A percentile compares a stretch with the other conserved stretches of the same genome.
These are phyloP conservation scores for Gossypium laxum DNA, from an alignment of 441 rosid genomes.

Conservation along the genomic window DNA sequence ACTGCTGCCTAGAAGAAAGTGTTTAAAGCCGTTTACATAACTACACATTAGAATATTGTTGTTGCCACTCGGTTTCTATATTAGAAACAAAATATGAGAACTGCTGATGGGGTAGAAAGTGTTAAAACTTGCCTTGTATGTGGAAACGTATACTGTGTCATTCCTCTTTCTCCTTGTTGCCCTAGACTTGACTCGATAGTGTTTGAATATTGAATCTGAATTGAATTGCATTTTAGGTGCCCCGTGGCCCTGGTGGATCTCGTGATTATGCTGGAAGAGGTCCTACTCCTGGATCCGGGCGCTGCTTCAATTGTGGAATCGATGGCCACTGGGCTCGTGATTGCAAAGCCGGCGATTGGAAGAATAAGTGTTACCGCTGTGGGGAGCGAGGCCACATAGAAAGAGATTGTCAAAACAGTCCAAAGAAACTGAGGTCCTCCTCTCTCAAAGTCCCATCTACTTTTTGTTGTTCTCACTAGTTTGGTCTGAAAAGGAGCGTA, in stretches of 20 bases:
- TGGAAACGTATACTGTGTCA: too few species aligned
- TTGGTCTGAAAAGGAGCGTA: neutral
- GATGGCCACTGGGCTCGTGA: constrained; percentile 78
- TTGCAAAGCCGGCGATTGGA: constrained; percentile 76
- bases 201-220: neutral
- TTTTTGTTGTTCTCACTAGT: neutral
- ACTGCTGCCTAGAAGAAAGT: neutral
- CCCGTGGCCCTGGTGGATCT: constrained; percentile 59
- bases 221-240: constrained; percentile 31
- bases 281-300: constrained; percentile 66
- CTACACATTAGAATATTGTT: neutral
- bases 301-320: constrained; percentile 64
- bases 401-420: constrained; percentile 65
- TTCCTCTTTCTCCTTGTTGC: too few species aligned
- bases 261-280: constrained; percentile 47
- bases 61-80: neutral
- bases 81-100: neutral
- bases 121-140: too few species aligned
- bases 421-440: constrained; percentile 44
- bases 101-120: neutral
- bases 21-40: neutral
- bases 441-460: neutral
- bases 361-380: constrained; percentile 70
- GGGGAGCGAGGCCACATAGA: constrained; percentile 68
- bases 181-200: too few species aligned